phyloP scores from a whole-genome alignment of 2,329 filamentous ascomycete genomes.

The Aspergillus puulaauensis region DNA sequence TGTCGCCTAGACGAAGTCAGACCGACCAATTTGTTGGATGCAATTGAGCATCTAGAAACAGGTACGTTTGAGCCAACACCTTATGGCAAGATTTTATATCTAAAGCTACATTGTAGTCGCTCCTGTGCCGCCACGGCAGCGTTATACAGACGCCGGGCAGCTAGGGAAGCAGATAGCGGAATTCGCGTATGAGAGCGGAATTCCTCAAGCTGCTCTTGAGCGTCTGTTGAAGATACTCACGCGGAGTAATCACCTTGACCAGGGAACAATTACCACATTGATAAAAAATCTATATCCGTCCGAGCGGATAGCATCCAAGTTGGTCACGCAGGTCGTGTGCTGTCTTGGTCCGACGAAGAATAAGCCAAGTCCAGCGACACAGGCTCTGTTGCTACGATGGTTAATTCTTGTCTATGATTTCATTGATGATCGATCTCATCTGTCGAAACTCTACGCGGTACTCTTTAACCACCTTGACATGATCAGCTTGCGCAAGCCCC shows the following conservation, averaged over 20 bases:
- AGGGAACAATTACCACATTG: constrained; percentile 67
- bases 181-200: constrained; percentile 66
- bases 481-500: constrained; percentile 65
- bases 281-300: constrained; percentile 75
- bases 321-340: constrained; percentile 66
- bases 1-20: constrained; percentile 12
- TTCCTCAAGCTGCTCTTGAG: constrained; percentile 60
- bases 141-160: constrained; percentile 61
- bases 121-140: constrained; percentile 61
- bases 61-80: constrained; percentile 22
- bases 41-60: constrained; percentile 38
- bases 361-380: constrained; percentile 70
- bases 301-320: constrained; percentile 59
- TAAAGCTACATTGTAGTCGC: constrained; percentile 29
- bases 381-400: constrained; percentile 74
- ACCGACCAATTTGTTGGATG: constrained; percentile 30
- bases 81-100: background rate
- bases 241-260: constrained; percentile 68
- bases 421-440: constrained; percentile 60
- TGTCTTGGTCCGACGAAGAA: constrained; percentile 74
- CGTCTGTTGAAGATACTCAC: constrained; percentile 67
- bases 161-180: constrained; percentile 63
- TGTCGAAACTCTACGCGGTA: constrained; percentile 71
- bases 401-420: constrained; percentile 73
- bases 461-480: constrained; percentile 82